Evolutionary conservation across 495 filamentous ascomycete species (phyloP), one percentile per base, ranked within the genome.

Genomic region (Hyaloscypha bicolor): DNA sequence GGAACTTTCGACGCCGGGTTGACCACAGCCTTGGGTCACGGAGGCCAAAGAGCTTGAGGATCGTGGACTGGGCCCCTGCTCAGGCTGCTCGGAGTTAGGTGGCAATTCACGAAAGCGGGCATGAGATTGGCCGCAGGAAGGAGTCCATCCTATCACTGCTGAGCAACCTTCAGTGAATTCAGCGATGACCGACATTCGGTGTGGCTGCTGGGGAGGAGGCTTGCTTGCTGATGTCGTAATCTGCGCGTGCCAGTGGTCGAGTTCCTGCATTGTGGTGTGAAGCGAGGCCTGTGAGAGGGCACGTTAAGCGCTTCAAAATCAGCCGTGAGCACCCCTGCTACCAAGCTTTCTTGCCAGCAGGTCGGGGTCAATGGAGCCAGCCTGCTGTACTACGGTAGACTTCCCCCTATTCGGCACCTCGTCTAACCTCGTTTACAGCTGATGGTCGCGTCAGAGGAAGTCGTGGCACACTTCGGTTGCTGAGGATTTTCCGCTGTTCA

Each of bases 1-100:
- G 35, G 35, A 37, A 37, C 19, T 16, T 53, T 1, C 51, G 1
- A 62, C 1, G 35, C 1, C 31, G 59, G 31, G 25, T 62, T 30
- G 8, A 62, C 59, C 59, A 62, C 32, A 62, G 59, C 35, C 59
- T 62, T 35, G 59, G 59, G 59, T 21, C 51, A 39, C 33, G 59
- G 21, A 59, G 56, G 16, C 29, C 21, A 19, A 21, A 19, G 30
- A 59, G 11, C 59, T n/a, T 21, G 33, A 12, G 19, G 16, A 19
- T 62, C 37, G 12, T 9, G 35, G 9, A 25, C n/a, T 33, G 12
- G 12, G 59, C 35, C 35, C 35, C 35, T 37, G 35, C 35, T 48
- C 19, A 4, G 53, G 19, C 19, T 29, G 53, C 53, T 56, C 53
- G 53, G 21, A 48, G 16, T 4, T 19, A 56, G 53, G 42, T 48